Evolutionary conservation across 192 early-diverging fungal species (phyloP).

Genomic region (Lunasporangiospora selenospora): DNA sequence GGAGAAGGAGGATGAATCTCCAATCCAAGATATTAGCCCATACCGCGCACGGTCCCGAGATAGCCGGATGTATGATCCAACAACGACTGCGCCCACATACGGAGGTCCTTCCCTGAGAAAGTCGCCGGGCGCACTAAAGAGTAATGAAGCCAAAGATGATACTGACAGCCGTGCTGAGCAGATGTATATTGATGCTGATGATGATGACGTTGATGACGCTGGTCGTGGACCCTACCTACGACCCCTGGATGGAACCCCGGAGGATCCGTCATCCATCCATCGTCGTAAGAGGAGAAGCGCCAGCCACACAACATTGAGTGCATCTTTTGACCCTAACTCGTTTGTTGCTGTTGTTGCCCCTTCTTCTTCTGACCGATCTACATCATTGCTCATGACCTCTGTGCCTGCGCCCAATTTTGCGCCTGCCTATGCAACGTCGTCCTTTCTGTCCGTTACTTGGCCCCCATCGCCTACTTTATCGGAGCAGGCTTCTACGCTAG

Average conservation of each 20-base stretch:
- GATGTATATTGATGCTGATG: constrained; percentile 21
- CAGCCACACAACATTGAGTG: constrained; percentile 36
- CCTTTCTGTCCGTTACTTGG: no score
- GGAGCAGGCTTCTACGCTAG: constrained; percentile 22
- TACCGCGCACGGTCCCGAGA: constrained; percentile 26
- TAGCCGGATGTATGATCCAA: constrained; percentile 19
- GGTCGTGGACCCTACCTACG: constrained; percentile 37
- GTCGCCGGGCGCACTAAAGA: constrained; percentile 31
- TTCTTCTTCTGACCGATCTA: constrained; percentile 39
- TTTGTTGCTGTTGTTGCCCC: constrained; percentile 35
- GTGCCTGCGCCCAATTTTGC: no score
- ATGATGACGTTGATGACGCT: constrained; percentile 19
- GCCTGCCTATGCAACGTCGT: no score
- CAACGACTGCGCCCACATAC: constrained; percentile 9
- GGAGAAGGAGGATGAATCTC: background rate
- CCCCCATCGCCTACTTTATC: no score
- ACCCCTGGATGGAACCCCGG: constrained; percentile 6
- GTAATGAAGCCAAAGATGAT: constrained; percentile 35
- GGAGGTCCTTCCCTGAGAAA: constrained; percentile 30
- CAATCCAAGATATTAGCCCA: constrained; percentile 1
- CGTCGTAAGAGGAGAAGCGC: constrained; percentile 43
- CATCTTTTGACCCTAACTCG: constrained; percentile 39
- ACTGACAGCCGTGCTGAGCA: no score
- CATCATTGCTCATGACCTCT: no score
- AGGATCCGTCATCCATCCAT: constrained; percentile 19